These are phyloP conservation scores for Eucalyptus fibrosa DNA, from an alignment of 345 rosid genomes.

Conservation along the genomic window DNA sequence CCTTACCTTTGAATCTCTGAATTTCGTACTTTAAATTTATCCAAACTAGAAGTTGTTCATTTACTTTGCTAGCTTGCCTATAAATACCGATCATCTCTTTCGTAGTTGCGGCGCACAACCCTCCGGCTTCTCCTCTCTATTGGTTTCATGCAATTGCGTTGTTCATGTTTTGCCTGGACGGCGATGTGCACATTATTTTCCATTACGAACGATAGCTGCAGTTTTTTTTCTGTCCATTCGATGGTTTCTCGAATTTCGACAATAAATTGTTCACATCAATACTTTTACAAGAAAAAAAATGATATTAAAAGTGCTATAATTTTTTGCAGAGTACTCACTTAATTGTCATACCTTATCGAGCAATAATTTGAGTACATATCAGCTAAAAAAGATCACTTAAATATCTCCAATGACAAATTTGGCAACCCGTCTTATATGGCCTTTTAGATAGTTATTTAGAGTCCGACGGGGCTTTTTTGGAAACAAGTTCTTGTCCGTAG, in stretches of 20 bases:
- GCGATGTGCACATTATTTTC: too few relatives aligned
- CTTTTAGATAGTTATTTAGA: background rate
- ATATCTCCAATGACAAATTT: accelerated
- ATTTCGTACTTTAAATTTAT: background rate
- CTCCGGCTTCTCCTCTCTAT: background rate
- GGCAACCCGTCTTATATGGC: background rate
- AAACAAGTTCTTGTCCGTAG: background rate
- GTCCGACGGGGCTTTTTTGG: background rate
- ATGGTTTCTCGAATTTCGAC: background rate
- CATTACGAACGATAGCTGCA: background rate
- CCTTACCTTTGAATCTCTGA: background rate
- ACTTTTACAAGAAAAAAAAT: background rate
- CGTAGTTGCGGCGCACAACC: background rate
- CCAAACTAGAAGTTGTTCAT: background rate
- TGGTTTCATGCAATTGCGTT: background rate
- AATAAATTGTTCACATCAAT: background rate
- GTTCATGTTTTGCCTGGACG: background rate
- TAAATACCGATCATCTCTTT: too few relatives aligned
- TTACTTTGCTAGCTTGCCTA: too few relatives aligned
- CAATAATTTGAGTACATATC: accelerated
- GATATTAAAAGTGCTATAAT: background rate
- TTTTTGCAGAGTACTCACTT: too few relatives aligned
- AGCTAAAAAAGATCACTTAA: background rate
- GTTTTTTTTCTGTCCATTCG: background rate
- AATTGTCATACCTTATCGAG: background rate